Base-by-base conservation (phyloP, 768 basidiomycete species). In the Trametes sanguinea region DNA sequence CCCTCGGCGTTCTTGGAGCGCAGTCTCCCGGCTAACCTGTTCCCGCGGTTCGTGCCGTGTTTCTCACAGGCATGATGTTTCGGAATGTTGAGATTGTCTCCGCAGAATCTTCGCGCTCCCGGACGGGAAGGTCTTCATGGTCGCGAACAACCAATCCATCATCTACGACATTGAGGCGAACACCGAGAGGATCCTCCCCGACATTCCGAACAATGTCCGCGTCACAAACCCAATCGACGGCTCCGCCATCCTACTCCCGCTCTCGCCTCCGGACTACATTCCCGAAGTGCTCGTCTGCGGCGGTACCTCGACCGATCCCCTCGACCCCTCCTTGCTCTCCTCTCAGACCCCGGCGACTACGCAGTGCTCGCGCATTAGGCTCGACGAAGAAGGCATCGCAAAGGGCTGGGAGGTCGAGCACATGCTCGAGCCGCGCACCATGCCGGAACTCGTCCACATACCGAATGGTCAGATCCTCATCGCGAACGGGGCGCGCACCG, bases 171-270 rank as follows among this genome's bases (percentile, higher is more conserved):
- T 89, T 89, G 72, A 79, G 65, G 71, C 73, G 13, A 85, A 91
- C 68, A 78, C 74, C 2, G 90, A 92, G 73, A 76, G 72, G 33
- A 75, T 80, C 39, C 81, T 92, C 16, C 91, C 91, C 29, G 73
- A 69, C 53, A 81, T 92, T 67, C 90, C 91, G 13, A 90, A 93
- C 65, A 86, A 85, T 51, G 84, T 91, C n/a, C 89, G 88, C 39
- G 85, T 92, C 37, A 91, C 91, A 0, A 93, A 94, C 72, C 91
- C 91, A 1, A 89, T 92, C 87, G 77, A 89, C 35, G 92, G 87
- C 43, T 86, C 86, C 14, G 90, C 79, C 6, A 65, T 90, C 33
- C 77, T 94, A 42, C 83, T 94, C 13, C 90, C 92, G 16, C 77
- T 94, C 16, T 80, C 81, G 2, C 83, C 85, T 2, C 77, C 85